phyloP scores from a whole-genome alignment of 352 stramenopile species.

The Pythium monospermum region DNA sequence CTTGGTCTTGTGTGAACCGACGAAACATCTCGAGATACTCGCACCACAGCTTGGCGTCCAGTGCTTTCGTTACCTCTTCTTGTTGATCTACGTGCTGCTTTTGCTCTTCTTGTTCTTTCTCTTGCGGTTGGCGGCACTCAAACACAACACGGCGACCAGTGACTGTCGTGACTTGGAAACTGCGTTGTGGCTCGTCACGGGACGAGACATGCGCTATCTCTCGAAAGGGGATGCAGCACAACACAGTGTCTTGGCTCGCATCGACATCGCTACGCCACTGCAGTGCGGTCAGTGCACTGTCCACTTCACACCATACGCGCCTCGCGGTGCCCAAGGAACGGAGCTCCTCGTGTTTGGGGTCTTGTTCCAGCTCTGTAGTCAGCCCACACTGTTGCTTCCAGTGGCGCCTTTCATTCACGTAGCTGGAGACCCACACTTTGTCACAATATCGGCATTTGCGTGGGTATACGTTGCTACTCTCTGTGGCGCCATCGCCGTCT shows the following conservation, averaged over 20 bases:
- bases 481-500: background rate
- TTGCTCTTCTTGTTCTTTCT: background rate
- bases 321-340: slow-evolving; percentile 23
- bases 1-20: slow-evolving; percentile 26
- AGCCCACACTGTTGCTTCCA: slow-evolving; percentile 16
- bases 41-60: slow-evolving; percentile 38
- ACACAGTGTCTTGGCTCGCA: slow-evolving; percentile 3
- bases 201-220: slow-evolving; percentile 29
- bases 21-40: slow-evolving; percentile 47
- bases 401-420: slow-evolving; percentile 19
- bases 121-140: slow-evolving; percentile 27
- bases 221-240: slow-evolving; percentile 23
- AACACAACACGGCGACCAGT: slow-evolving; percentile 36
- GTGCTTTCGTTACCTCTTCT: background rate
- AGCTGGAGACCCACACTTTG: slow-evolving; percentile 24
- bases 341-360: slow-evolving; percentile 2
- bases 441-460: slow-evolving; percentile 20
- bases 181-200: slow-evolving; percentile 17
- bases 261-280: slow-evolving; percentile 39
- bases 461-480: slow-evolving; percentile 1
- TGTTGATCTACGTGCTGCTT: background rate
- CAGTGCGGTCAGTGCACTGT: slow-evolving; percentile 30
- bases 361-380: background rate
- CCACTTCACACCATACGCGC: slow-evolving; percentile 55
- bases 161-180: slow-evolving; percentile 37